A percentile compares a stretch with the other conserved stretches of the same genome.
Evolutionary conservation across 129 eudicot genomes (phyloP).

Genomic region (Artemisia argyi): DNA sequence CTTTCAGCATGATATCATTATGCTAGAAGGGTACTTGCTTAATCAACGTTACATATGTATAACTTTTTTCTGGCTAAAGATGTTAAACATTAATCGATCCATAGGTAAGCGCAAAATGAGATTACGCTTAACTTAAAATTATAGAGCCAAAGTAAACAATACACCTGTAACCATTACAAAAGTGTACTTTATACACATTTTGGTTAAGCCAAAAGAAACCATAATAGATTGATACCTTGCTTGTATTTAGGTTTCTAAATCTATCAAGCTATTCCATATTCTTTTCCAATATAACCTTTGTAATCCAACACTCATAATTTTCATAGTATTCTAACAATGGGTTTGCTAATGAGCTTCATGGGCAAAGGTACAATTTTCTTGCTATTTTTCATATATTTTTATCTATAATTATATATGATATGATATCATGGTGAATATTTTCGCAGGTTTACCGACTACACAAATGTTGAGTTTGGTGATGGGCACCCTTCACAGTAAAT

Average conservation of each 20-base stretch:
- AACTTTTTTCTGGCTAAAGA: too few species aligned
- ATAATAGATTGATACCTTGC: conserved; percentile 52
- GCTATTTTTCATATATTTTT: neutral
- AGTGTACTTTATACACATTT: conserved; percentile 13
- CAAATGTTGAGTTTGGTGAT: conserved; percentile 68
- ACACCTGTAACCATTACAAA: neutral
- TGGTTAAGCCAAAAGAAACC: conserved; percentile 19
- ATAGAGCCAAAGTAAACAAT: neutral
- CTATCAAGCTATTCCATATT: conserved; percentile 49
- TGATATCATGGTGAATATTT: neutral
- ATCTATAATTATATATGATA: neutral
- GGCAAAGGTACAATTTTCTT: conserved; percentile 48
- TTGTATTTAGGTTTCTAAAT: conserved; percentile 25
- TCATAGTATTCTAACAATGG: conserved; percentile 45
- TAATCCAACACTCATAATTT: neutral
- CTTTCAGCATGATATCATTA: too few species aligned
- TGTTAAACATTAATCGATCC: too few species aligned
- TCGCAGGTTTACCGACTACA: conserved; percentile 65
- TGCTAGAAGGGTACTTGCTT: too few species aligned
- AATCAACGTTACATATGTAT: too few species aligned
- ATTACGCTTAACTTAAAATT: too few species aligned
- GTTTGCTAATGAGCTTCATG: conserved; percentile 73
- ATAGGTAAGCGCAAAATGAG: too few species aligned
- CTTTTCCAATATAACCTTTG: conserved; percentile 11
- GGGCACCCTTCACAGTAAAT: conserved; percentile 70